These are phyloP conservation scores for Maudiozyma saulgeensis DNA, from an alignment of 805 yeast genomes.

Conservation along the genomic window DNA sequence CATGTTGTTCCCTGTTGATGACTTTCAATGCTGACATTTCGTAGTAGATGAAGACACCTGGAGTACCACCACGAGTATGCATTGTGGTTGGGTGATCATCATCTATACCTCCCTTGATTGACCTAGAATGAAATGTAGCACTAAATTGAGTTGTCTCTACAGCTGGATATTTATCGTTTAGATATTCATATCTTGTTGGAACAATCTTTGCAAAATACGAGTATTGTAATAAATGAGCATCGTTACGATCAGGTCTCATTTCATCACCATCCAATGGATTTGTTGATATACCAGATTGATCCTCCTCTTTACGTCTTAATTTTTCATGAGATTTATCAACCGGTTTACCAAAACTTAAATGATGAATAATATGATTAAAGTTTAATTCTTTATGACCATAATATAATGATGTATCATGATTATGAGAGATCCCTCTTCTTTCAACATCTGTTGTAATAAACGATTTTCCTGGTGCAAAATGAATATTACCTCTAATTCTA, in stretches of 20 bases:
- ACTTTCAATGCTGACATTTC: conserved; percentile 92
- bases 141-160: conserved; percentile 85
- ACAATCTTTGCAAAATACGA: conserved; percentile 84
- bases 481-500: conserved; percentile 82
- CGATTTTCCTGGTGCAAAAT: conserved; percentile 92
- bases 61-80: conserved; percentile 78
- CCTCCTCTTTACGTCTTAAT: neutral
- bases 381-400: conserved; percentile 50
- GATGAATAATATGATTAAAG: conserved; percentile 70
- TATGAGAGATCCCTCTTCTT: conserved; percentile 38
- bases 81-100: conserved; percentile 82
- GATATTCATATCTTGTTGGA: conserved; percentile 71
- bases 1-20: conserved; percentile 62
- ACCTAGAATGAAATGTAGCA: conserved; percentile 80
- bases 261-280: conserved; percentile 58
- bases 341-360: conserved; percentile 65
- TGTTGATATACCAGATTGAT: conserved; percentile 27
- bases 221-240: conserved; percentile 51
- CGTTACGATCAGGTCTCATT: conserved; percentile 22
- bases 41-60: conserved; percentile 79
- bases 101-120: conserved; percentile 78
- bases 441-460: conserved; percentile 35
- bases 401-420: conserved; percentile 78
- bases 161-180: conserved; percentile 30
- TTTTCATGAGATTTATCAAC: conserved; percentile 4